Base-by-base conservation (phyloP, 768 basidiomycete species). In the Suillus tomentosus region DNA sequence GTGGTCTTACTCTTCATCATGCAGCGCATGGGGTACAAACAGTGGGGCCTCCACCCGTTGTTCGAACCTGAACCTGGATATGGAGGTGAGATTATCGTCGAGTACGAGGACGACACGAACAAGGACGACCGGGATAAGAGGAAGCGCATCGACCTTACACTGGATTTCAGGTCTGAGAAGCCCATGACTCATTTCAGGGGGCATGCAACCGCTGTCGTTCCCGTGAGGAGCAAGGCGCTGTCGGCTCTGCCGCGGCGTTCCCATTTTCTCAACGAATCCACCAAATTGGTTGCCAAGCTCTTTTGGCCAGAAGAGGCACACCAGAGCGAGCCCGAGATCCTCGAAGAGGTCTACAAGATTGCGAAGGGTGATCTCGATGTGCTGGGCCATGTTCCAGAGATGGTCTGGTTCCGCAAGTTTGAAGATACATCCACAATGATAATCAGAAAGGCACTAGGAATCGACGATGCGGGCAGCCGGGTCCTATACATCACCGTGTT, bases 21-120 rank as follows among this genome's bases (percentile, higher is more conserved):
- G 62, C 61, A 69, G n/a, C 63, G 65, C 5, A 64, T 68, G 54
- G 0, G n/a, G 9, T 10, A 53, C 8, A 36, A 10, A 2, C 58
- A 68, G 19, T 68, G 67, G 65, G 69, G 67, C 36, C 36, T 37
- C 36, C 36, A 37, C 36, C 8, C 15, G 64, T 43, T 54, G 66
- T 55, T 17, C 55, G 8, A 5, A 50, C 66, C 61, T 19, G 24
- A 50, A 58, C 7, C 47, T 47, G 47, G 19, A 37, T 2, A 61
- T 62, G 36, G 45, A 37, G 3, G 17, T 45, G 1, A 31, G 7
- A 62, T 17, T 14, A 37, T 50, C 3, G 6, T 45, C 19, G n/a
- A n/a, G 2, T 4, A 47, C 1, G 51, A 37, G 36, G 36, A 37
- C 3, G 5, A 37, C 10, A 37, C 36, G 36, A 10, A 37, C 36